These are phyloP conservation scores for Nelumbo lutea DNA, from an alignment of 164 flowering plant genomes.

Conservation along the genomic window DNA sequence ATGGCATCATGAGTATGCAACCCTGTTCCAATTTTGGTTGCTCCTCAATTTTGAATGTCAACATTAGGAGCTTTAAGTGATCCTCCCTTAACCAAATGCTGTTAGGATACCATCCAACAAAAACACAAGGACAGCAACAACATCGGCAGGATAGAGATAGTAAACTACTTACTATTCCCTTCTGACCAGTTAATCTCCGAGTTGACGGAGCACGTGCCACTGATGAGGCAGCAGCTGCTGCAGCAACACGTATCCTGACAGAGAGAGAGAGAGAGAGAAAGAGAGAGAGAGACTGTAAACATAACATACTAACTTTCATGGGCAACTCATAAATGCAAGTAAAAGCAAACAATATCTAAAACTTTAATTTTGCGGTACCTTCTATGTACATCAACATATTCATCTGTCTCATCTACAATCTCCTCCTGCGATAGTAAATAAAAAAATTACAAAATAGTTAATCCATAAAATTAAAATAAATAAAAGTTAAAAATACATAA, in stretches of 20 bases:
- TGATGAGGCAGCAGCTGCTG: conserved; percentile 82
- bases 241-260: conserved; percentile 79
- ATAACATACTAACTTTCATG: background rate
- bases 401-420: conserved; percentile 94
- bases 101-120: background rate
- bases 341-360: background rate
- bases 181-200: conserved; percentile 47
- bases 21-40: too few relatives aligned
- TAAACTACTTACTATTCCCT: conserved; percentile 43
- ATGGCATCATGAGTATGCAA: too few relatives aligned
- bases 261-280: background rate
- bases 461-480: background rate
- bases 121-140: background rate
- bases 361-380: conserved; percentile 31
- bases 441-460: background rate
- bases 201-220: conserved; percentile 68
- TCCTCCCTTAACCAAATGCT: too few relatives aligned
- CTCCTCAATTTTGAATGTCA: background rate
- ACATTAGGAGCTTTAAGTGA: background rate
- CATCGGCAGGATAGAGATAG: background rate
- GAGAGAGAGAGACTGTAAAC: background rate
- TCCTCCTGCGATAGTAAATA: conserved; percentile 56
- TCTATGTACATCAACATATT: conserved; percentile 78
- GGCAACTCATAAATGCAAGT: background rate
- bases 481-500: too few relatives aligned